Percentiles rank a stretch among this genome's conserved stretches.
phyloP scores from a whole-genome alignment of 352 stramenopile genomes.

The Pythium brachiatum region DNA sequence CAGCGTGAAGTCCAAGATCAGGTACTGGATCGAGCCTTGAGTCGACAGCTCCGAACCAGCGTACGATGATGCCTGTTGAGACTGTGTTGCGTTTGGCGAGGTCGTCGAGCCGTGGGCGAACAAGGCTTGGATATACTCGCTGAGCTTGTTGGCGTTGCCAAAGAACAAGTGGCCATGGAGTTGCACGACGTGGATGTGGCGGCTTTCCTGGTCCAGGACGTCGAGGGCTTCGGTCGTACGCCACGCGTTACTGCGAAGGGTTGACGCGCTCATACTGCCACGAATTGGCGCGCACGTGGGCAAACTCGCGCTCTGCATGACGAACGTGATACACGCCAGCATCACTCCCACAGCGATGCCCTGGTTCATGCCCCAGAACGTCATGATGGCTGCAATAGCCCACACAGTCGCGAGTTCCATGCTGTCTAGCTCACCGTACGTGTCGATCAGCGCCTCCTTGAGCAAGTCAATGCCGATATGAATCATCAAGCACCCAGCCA shows the following conservation, averaged over 20 bases:
- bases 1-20: constrained; percentile 92
- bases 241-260: constrained; percentile 75
- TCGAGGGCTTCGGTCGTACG: constrained; percentile 82
- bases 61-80: not conserved
- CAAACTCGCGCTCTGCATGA: constrained; percentile 81
- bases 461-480: constrained; percentile 90
- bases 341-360: constrained; percentile 86
- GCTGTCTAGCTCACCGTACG: constrained; percentile 82
- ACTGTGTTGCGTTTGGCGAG: not conserved
- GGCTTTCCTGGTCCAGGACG: constrained; percentile 62
- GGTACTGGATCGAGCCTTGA: constrained; percentile 33
- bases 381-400: constrained; percentile 90
- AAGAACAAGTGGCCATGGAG: constrained; percentile 87
- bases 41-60: not conserved
- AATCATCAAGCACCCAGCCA: constrained; percentile 91
- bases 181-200: constrained; percentile 80
- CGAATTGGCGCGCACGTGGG: constrained; percentile 87
- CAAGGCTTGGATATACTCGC: constrained; percentile 79
- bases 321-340: constrained; percentile 88
- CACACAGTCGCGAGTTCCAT: constrained; percentile 91
- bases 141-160: constrained; percentile 90
- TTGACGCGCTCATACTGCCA: constrained; percentile 90
- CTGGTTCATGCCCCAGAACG: constrained; percentile 91
- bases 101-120: constrained; percentile 34
- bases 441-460: constrained; percentile 89